Percentiles rank a stretch among this genome's conserved stretches.
These are phyloP conservation scores for Fusarium beomiforme DNA, from an alignment of 2,329 filamentous ascomycete genomes.

Conservation along the genomic window DNA sequence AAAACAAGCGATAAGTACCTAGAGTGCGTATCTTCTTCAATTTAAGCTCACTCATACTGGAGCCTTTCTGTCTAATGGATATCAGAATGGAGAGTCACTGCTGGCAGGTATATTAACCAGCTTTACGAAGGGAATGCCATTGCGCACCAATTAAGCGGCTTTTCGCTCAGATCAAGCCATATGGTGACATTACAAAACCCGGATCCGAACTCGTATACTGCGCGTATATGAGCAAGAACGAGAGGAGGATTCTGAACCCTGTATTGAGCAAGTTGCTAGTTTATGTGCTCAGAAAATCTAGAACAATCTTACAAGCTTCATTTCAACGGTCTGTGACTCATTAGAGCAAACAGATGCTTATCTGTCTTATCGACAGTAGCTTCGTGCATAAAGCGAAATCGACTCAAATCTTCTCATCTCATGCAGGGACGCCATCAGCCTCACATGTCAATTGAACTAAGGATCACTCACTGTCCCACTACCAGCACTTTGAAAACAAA, in stretches of 20 bases:
- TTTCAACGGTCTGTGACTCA: neutral
- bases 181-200: neutral
- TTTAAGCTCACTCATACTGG: neutral
- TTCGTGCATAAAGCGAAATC: neutral
- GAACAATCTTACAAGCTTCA: neutral
- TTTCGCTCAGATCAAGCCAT: neutral
- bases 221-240: neutral
- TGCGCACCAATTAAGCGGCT: neutral
- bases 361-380: neutral
- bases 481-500: fast-evolving
- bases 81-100: neutral
- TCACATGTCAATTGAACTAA: neutral
- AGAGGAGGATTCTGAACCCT: neutral
- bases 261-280: neutral
- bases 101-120: fast-evolving
- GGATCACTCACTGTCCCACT: fast-evolving
- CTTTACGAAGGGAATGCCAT: neutral
- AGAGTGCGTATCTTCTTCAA: neutral
- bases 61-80: neutral
- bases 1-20: neutral
- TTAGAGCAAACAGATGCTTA: neutral
- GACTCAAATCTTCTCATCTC: slow-evolving; percentile 16
- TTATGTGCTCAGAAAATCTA: neutral
- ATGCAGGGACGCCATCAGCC: neutral
- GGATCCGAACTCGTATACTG: neutral